Base-by-base conservation (phyloP, 2,329 filamentous ascomycete genomes). In the Claviceps monticola region DNA sequence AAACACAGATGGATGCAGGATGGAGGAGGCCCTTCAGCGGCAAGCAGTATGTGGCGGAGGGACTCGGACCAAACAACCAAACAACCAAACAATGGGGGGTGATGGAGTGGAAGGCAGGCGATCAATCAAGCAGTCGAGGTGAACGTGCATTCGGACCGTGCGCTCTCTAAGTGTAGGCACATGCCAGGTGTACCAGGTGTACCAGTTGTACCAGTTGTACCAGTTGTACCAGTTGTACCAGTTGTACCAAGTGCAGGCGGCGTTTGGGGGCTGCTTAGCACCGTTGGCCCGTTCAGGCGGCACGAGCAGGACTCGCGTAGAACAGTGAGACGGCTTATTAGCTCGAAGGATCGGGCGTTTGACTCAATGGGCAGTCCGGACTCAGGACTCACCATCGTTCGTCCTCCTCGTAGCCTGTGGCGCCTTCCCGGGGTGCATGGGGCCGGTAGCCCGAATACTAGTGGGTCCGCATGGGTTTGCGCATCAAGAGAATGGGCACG, bases 261-360 rank as follows among this genome's bases (percentile, higher is more conserved):
- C 42, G 49, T 46, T 13, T 39, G 52, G 52, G 45, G 49, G 42
- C 46, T 48, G 47, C 42, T 46, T 36, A 49, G 53, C 23, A 47
- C 49, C 46, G 53, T 54, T 49, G 42, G n/a, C 26, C 42, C 36
- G 53, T 52, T 39, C 37, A 51, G 52, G 50, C 49, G 29, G 39
- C 43, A 39, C 42, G 38, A 44, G 41, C 51, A 36, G 34, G 50
- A 49, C 41, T 41, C 21, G 29, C 34, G 46, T 29, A 29, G 37
- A 36, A 34, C 36, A 50, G 49, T 41, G 49, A 45, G 48, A 17
- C 49, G 42, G 42, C 42, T 34, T 34, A 11, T 34, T 50, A 46
- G 41, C 42, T 45, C 42, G 49, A 50, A 50, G 42, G 49, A 50
- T 50, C 34, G 34, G 49, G 41, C 42, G 29, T 34, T 34, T n/a